Conservation (phyloP, 257 asterid species). For the Osmanthus fragrans region DNA sequence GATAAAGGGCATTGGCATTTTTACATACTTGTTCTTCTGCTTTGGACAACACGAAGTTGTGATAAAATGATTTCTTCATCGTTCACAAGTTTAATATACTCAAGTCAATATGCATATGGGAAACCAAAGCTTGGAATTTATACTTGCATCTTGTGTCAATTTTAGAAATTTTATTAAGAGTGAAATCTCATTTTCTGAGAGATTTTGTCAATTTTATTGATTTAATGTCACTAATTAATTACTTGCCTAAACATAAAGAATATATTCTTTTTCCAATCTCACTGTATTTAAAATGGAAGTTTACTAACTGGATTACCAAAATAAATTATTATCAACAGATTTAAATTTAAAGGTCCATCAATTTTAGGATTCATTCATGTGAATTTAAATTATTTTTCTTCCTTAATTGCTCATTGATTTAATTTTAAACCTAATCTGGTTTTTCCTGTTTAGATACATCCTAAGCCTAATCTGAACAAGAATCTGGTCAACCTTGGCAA, state of each 20-base stretch:
- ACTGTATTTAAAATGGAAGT: not conserved
- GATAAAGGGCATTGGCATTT: not conserved
- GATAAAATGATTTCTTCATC: conserved; percentile 41
- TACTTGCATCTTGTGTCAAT: not conserved
- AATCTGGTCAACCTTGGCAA: not conserved
- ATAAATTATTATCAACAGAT: not conserved
- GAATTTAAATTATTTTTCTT: not conserved
- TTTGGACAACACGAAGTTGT: conserved; percentile 42
- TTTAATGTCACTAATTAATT: not conserved
- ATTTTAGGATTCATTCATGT: not conserved
- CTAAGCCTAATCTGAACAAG: not conserved
- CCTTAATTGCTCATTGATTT: not conserved
- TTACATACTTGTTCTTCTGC: conserved; percentile 34
- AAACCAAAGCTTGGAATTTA: not conserved
- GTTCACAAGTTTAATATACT: not conserved
- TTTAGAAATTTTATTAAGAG: not conserved
- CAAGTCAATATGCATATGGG: not conserved
- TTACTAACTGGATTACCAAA: not conserved
- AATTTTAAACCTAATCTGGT: not conserved
- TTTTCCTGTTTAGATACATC: not conserved
- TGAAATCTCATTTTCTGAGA: not conserved
- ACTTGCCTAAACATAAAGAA: not conserved
- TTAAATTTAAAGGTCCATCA: not conserved
- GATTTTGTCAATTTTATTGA: not conserved
- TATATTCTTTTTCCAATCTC: not conserved